Percentiles rank a stretch among this genome's conserved stretches.
phyloP scores from a whole-genome alignment of 257 asterid species.

The Scutellaria galericulata region DNA sequence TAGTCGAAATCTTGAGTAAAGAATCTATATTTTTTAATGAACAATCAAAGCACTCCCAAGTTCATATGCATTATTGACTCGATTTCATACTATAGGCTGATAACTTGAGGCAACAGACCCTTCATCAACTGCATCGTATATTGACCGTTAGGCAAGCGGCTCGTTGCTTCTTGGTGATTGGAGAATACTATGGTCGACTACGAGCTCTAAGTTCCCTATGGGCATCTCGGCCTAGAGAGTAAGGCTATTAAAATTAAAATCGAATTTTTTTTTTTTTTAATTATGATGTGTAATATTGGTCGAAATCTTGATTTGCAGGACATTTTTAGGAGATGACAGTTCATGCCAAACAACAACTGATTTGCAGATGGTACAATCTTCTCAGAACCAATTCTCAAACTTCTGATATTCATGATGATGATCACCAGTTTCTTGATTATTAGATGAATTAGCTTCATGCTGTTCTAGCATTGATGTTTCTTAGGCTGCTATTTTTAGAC shows the following conservation, averaged over 20 bases:
- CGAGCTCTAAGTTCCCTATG: slow-evolving; percentile 93
- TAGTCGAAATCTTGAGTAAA: slow-evolving; percentile 2
- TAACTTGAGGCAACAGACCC: slow-evolving; percentile 86
- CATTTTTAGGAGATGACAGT: slow-evolving; percentile 58
- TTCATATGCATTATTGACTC: slow-evolving; percentile 6
- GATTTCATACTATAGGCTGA: slow-evolving; percentile 64
- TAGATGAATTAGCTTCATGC: slow-evolving; percentile 32
- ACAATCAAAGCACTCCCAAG: slow-evolving; percentile 33
- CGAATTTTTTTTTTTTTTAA: neutral
- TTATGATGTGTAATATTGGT: no score
- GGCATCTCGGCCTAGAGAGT: slow-evolving; percentile 95
- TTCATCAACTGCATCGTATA: slow-evolving; percentile 74
- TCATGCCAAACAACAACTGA: slow-evolving; percentile 74
- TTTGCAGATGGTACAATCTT: slow-evolving; percentile 72
- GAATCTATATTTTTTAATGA: neutral
- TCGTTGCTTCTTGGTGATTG: slow-evolving; percentile 78
- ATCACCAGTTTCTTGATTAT: slow-evolving; percentile 23
- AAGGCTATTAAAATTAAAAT: slow-evolving; percentile 33
- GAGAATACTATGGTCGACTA: slow-evolving; percentile 86
- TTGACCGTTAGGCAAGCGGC: slow-evolving; percentile 89
- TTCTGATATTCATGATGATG: slow-evolving; percentile 53
- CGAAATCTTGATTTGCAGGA: slow-evolving; percentile 46
- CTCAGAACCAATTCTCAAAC: slow-evolving; percentile 77
- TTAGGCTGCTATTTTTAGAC: slow-evolving; percentile 39
- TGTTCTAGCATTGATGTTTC: slow-evolving; percentile 32